Base-by-base conservation (phyloP, 2,329 filamentous ascomycete species). In the Talaromyces sp. region DNA sequence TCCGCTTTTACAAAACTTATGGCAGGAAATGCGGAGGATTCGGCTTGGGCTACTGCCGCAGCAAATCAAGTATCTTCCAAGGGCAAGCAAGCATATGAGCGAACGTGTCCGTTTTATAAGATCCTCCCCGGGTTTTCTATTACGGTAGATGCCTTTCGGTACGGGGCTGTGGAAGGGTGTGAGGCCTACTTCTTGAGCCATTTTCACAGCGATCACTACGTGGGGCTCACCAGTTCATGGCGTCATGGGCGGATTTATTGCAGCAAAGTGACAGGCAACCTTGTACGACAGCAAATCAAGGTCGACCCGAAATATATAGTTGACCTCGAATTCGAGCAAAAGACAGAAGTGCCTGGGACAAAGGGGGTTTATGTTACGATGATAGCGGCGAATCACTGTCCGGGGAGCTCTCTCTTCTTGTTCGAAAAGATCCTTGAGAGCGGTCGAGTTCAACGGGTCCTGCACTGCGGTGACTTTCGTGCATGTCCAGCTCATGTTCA, bases 101-200 rank as follows among this genome's bases (percentile, higher is more conserved):
- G 95, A 56, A 97, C 92, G 0, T 99, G 95, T 71, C 95, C 95
- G 0, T 99, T 99, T 70, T 99, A 99, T 81, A 99, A 99, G 76
- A 97, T 98, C 65, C 88, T 99, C 78, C 93, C 94, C 0, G 92
- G 92, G 0, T 89, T 97, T 69, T 91, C 85, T 65, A 96, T 98
- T 59, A 96, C 92, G 62, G 95, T 99, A 0, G 95, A 99, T 75
- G 95, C 95, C 0, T 96, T 99, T 71, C 87, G 94, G 23, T 99
- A 98, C 70, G 95, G 95, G 2, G 92, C 93, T 4, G 91, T 99
- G 0, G 85, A 96, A 71, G 93, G 92, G 0, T 96, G 93, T 73
- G 89, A 90, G 59, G 95, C 94, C 1, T 99, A 99, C 73, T 99
- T 99, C 68, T 83, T 99, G 10, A 97, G 93, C 68, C 95, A 99